A percentile compares a stretch with the other conserved stretches of the same genome.
Evolutionary conservation across 164 flowering plant genomes (phyloP).

Genomic region (Piper longum): DNA sequence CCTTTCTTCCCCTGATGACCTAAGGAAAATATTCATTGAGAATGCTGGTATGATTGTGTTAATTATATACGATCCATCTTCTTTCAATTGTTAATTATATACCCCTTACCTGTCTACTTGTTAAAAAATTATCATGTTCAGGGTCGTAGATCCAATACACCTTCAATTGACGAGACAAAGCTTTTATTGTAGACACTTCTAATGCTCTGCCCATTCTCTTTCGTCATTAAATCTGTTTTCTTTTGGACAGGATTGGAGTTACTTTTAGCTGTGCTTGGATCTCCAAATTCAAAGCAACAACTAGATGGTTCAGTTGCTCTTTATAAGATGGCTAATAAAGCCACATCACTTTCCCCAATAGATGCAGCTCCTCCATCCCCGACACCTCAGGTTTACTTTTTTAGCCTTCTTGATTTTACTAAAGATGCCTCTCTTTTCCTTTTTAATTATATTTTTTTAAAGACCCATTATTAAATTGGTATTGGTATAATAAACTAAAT

Average conservation of each 20-base stretch:
- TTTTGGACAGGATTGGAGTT: constrained; percentile 56
- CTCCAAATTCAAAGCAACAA: constrained; percentile 57
- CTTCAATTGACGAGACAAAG: no score
- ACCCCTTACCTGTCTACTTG: not conserved
- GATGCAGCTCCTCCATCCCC: constrained; percentile 98
- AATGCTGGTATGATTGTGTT: constrained; percentile 40
- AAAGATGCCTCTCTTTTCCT: not conserved
- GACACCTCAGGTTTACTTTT: constrained; percentile 52
- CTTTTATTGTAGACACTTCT: not conserved
- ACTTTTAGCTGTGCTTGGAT: constrained; percentile 73
- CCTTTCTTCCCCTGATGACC: constrained; percentile 82
- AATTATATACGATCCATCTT: not conserved
- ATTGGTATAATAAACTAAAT: no score
- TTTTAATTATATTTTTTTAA: no score
- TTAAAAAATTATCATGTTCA: no score
- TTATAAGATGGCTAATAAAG: constrained; percentile 68
- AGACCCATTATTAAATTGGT: no score
- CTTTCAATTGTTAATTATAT: not conserved
- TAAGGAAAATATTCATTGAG: constrained; percentile 68
- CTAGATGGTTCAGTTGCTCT: constrained; percentile 78
- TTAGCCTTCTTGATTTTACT: not conserved
- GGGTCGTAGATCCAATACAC: no score
- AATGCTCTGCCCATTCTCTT: no score
- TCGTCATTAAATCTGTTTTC: not conserved
- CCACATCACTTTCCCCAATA: constrained; percentile 59